Conservation (phyloP, 2,329 filamentous ascomycete genomes). For the Apiospora rasikravindrae region DNA sequence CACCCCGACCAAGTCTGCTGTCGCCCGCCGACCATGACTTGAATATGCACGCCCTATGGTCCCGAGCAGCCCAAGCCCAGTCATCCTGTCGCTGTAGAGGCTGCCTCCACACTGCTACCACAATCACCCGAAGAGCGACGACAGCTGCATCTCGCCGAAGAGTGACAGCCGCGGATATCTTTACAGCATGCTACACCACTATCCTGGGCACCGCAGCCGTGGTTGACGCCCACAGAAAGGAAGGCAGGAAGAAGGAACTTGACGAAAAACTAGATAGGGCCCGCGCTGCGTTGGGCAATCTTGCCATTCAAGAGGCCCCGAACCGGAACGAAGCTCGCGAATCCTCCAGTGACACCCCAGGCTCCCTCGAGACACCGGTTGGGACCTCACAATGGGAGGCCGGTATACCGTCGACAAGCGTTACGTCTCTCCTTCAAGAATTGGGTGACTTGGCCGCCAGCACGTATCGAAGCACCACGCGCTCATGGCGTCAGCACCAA, state of each 20-base stretch:
- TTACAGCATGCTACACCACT: conserved; percentile 72
- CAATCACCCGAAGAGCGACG: conserved; percentile 56
- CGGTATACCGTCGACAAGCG: background rate
- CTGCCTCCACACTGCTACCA: conserved; percentile 58
- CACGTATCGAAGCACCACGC: conserved; percentile 25
- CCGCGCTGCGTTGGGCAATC: conserved; percentile 50
- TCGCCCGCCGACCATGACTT: conserved; percentile 35
- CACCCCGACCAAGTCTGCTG: background rate
- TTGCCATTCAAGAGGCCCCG: conserved; percentile 41
- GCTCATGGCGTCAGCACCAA: conserved; percentile 31
- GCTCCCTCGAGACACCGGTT: background rate
- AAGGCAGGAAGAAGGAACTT: conserved; percentile 62
- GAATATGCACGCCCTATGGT: conserved; percentile 72
- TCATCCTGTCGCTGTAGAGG: conserved; percentile 63
- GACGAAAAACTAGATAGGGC: conserved; percentile 64
- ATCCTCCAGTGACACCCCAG: background rate
- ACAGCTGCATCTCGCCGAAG: conserved; percentile 55
- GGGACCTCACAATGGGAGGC: background rate
- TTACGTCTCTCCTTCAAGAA: conserved; percentile 29
- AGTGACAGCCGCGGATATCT: conserved; percentile 56
- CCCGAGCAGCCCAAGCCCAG: conserved; percentile 66
- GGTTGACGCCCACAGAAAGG: conserved; percentile 65
- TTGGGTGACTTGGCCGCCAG: conserved; percentile 29
- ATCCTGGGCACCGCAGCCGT: conserved; percentile 69
- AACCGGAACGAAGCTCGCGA: conserved; percentile 4